A percentile compares a stretch with the other conserved stretches of the same genome.
phyloP scores from a whole-genome alignment of 257 asterid species.

The Lycium ferocissimum region DNA sequence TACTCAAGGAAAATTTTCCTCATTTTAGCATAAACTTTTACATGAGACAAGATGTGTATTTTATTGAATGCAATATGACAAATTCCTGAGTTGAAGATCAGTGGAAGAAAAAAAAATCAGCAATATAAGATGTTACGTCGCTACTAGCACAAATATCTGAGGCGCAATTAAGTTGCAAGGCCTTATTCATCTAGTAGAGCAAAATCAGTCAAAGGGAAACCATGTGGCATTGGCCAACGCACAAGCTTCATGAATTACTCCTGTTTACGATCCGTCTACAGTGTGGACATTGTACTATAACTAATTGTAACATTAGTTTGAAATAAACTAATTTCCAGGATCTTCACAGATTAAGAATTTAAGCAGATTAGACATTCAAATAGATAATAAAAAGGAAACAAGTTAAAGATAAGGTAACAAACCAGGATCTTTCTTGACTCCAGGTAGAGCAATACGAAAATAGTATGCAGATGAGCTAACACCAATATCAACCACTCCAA shows the following conservation, averaged over 20 bases:
- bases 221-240: background rate
- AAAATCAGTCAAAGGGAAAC: conserved; percentile 3
- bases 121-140: background rate
- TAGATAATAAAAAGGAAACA: background rate
- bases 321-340: background rate
- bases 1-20: background rate
- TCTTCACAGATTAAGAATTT: background rate
- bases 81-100: background rate
- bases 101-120: background rate
- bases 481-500: conserved; percentile 80
- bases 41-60: background rate
- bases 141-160: background rate
- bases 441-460: conserved; percentile 87
- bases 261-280: conserved; percentile 1
- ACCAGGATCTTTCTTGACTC: conserved; percentile 92
- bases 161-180: background rate
- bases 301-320: background rate
- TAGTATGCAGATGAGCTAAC: conserved; percentile 67
- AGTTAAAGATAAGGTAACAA: conserved; percentile 28
- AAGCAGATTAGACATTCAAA: conserved; percentile 1
- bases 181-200: background rate
- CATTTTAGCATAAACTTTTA: background rate
- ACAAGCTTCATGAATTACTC: conserved; percentile 26
- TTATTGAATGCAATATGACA: background rate
- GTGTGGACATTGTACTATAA: background rate